A percentile compares a stretch with the other conserved stretches of the same genome.
Evolutionary conservation across 2,329 filamentous ascomycete species (phyloP).

Genomic region (Davidsoniella australis): DNA sequence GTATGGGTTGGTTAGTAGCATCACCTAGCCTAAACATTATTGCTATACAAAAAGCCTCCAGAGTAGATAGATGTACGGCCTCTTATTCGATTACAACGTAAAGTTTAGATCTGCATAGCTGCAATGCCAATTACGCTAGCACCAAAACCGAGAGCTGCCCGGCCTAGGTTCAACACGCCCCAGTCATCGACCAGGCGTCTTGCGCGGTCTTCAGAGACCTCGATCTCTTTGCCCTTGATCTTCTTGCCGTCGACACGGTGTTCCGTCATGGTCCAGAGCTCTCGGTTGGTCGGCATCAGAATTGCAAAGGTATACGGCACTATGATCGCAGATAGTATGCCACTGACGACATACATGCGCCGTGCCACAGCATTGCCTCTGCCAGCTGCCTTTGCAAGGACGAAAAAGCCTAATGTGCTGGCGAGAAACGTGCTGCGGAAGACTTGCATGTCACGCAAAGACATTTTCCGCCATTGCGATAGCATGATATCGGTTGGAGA

Average conservation of each 20-base stretch:
- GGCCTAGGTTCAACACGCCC: slow-evolving; percentile 10
- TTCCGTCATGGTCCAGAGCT: slow-evolving; percentile 2
- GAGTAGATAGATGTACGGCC: neutral
- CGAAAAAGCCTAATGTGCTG: neutral
- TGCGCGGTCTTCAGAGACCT: slow-evolving; percentile 1
- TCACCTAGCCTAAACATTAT: too few species aligned
- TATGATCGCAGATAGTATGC: neutral
- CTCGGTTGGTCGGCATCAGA: slow-evolving; percentile 8
- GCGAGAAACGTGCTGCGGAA: slow-evolving; percentile 5
- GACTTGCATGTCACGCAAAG: neutral
- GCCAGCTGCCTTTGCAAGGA: neutral
- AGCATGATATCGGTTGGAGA: slow-evolving; percentile 7
- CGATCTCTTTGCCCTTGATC: neutral
- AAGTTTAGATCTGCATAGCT: slow-evolving; percentile 2
- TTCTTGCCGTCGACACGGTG: slow-evolving; percentile 2
- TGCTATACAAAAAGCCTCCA: too few species aligned
- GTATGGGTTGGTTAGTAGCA: slow-evolving; percentile 17
- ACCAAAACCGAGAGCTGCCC: slow-evolving; percentile 1
- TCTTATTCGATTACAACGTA: neutral
- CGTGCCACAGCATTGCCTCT: neutral
- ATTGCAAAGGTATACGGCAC: slow-evolving; percentile 8
- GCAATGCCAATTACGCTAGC: slow-evolving; percentile 4
- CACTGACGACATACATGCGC: neutral
- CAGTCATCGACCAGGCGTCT: slow-evolving; percentile 7
- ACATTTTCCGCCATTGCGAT: slow-evolving; percentile 8